phyloP scores from a whole-genome alignment of 73 alveolate species.

The Stentor roeselii region DNA sequence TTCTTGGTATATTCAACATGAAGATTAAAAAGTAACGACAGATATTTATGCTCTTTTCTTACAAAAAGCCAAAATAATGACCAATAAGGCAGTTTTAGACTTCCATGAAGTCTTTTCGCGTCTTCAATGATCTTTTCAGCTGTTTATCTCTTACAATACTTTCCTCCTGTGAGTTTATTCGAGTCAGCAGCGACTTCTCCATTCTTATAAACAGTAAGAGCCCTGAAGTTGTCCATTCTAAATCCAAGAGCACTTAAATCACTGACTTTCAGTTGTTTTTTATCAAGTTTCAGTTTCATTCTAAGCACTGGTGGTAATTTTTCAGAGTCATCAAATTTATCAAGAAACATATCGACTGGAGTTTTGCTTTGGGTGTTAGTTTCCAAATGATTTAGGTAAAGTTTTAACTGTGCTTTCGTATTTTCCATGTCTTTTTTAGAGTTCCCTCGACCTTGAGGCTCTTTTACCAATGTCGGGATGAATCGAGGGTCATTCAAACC shows the following conservation, averaged over 20 bases:
- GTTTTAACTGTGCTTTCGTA: constrained; percentile 16
- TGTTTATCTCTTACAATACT: constrained; percentile 1
- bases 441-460: background rate
- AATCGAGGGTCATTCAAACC: constrained; percentile 3
- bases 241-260: background rate
- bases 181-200: background rate
- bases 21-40: background rate
- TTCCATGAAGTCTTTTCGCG: background rate
- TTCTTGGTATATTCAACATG: constrained; percentile 15
- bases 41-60: constrained; percentile 8
- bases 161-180: background rate
- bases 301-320: background rate
- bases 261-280: background rate
- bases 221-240: background rate
- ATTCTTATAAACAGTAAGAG: background rate
- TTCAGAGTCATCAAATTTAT: background rate
- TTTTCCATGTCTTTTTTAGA: background rate
- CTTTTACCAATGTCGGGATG: background rate
- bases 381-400: constrained; percentile 7
- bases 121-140: constrained; percentile 22
- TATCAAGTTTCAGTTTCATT: background rate
- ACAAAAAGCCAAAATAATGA: constrained; percentile 1
- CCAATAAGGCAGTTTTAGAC: background rate
- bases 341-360: background rate
- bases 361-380: constrained; percentile 1